Base-by-base conservation (phyloP, 1,139 yeast species). In the Kluyveromyces marxianus region DNA sequence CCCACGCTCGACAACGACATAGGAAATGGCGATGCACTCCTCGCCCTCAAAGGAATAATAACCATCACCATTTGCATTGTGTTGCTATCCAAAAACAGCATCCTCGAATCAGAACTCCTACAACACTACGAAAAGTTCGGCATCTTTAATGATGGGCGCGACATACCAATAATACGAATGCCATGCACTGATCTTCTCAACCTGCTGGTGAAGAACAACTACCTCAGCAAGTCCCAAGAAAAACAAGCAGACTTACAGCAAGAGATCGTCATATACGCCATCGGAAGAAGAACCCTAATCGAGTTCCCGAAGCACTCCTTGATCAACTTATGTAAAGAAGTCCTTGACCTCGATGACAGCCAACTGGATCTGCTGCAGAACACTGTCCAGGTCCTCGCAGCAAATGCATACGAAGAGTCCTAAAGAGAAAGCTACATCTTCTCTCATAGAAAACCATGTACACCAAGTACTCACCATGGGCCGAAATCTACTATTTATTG, bases 211-310 rank as follows among this genome's bases (percentile, higher is more conserved):
- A 50, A 45, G 29, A 52, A 49, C 21, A 62, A 59, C 34, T 62
- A 61, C 41, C 35, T 62, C 4, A 36, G 42, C 21, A 51, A 50
- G 21, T 25, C 46, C 10, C 56, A 53, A 37, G 60, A 59, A 41
- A 54, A 47, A 24, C 45, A 59, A 3, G 4, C 37, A 10, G 63
- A 54, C 25, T 43, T 51, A 1, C 57, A 50, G 25, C 56, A 56
- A 25, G 57, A 52, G 3, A 46, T 51, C 7, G 48, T 52, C 1
- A 44, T 52, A 7, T 62, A 59, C 48, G 44, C 58, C 25, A 44
- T 60, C 3, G 66, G 65, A 2, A 53, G 60, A 48, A 46, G 63
- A 35, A 54, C 64, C 2, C 56, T 50, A 36, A 48, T 47, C 4
- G 66, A 60, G 37, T 59, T 62, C 41, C 54, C 51, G 5, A 38